Evolutionary conservation across 805 yeast species (phyloP), one percentile per base, ranked within the genome.

Genomic region (Candida rishiriensis): DNA sequence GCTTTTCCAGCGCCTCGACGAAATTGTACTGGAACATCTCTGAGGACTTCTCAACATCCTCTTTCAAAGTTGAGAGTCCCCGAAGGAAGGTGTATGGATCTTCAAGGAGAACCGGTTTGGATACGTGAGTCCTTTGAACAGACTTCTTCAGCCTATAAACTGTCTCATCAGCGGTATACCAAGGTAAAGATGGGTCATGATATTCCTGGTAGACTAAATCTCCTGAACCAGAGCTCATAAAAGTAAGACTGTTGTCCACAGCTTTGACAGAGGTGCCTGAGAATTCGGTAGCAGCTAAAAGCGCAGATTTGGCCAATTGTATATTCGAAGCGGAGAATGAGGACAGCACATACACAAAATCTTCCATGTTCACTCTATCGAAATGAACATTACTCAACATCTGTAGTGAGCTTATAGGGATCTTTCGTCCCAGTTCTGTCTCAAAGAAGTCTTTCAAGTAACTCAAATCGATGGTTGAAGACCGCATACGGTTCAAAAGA

Each of bases 341-440:
- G 40, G 65, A 56, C 14, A 60, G 51, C 7, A 64, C 42, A 47
- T 58, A 65, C 12, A 55, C 43, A 13, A 56, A 50, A 12, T 57
- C 57, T 3, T 46, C 49, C 6, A 53, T 52, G 44, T 50, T 50
- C 16, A 61, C 51, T 31, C 47, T 56, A 40, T 65, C 69, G 47
- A 63, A 65, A 40, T 56, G 59, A 14, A 64, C 68, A 40, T 63
- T 59, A 40, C 61, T 53, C 28, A 55, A 47, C 30, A 47, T 50
- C 40, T 61, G 63, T 12, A 65, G 47, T 14, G 51, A 39, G 7
- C 49, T 51, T 9, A 62, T 46, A 3, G 66, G 64, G 21, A 62
- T 26, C 6, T 43, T 38, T 32, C 57, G 48, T 16, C 51, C 51
- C 12, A 52, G 29, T 17, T 36, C 34, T 3, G 47, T 39, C 4